Percentiles rank a stretch among this genome's conserved stretches.
Conservation (phyloP, 2,329 filamentous ascomycete genomes). For the Venturia pyrina region DNA sequence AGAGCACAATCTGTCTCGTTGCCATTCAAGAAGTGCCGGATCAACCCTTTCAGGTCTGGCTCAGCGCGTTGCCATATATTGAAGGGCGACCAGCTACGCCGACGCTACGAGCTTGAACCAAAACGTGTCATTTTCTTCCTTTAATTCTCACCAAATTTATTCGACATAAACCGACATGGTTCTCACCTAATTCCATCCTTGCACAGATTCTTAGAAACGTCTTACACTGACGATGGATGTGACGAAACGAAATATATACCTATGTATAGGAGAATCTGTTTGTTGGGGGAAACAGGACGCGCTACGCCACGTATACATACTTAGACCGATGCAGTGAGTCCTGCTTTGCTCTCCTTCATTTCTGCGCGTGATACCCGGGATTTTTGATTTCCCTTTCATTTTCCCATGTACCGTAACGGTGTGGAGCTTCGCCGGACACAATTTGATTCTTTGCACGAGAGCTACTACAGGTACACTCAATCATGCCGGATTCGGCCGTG, state of each 20-base stretch:
- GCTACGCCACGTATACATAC: not conserved
- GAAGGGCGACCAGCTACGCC: conserved; percentile 10
- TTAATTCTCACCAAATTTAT: not conserved
- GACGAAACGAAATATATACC: not conserved
- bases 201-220: not conserved
- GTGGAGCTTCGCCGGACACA: not conserved
- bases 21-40: conserved; percentile 9
- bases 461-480: too few species aligned
- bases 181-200: not conserved
- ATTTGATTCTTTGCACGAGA: too few species aligned
- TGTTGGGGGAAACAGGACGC: not conserved
- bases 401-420: not conserved
- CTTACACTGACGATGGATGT: not conserved
- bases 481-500: too few species aligned
- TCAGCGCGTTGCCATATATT: conserved; percentile 12
- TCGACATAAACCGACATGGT: not conserved
- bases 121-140: not conserved
- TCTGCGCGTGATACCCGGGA: not conserved
- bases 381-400: not conserved
- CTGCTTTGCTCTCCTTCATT: not conserved
- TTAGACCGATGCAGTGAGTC: not conserved
- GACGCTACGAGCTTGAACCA: not conserved
- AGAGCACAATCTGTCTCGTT: conserved; percentile 11
- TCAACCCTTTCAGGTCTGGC: conserved; percentile 11
- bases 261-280: not conserved